phyloP scores from a whole-genome alignment of 495 filamentous ascomycete species.

The Neurospora sp. region DNA sequence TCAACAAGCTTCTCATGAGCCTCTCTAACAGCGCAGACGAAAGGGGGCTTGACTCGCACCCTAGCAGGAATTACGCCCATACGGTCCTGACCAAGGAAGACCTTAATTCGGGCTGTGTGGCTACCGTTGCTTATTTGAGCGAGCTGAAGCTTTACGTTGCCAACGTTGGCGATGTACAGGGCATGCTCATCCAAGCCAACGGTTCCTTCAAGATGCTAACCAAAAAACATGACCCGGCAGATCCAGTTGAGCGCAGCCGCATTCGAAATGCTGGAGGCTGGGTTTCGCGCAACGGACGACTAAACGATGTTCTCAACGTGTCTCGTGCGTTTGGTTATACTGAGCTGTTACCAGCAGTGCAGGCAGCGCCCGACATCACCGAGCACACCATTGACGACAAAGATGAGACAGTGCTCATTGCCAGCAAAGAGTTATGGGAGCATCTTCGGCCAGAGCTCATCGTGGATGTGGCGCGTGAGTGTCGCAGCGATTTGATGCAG shows the following conservation, averaged over 20 bases:
- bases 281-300: slow-evolving; percentile 84
- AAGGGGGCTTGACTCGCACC: slow-evolving; percentile 50
- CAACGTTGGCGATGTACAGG: slow-evolving; percentile 91
- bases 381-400: slow-evolving; percentile 74
- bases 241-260: slow-evolving; percentile 68
- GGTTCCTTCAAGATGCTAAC: slow-evolving; percentile 72
- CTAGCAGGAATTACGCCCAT: slow-evolving; percentile 12
- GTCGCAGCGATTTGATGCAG: slow-evolving; percentile 80
- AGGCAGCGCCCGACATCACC: slow-evolving; percentile 77
- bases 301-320: slow-evolving; percentile 85
- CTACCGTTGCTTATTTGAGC: slow-evolving; percentile 83
- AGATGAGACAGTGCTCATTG: slow-evolving; percentile 89
- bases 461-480: slow-evolving; percentile 81
- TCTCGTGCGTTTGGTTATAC: slow-evolving; percentile 93
- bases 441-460: slow-evolving; percentile 78
- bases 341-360: slow-evolving; percentile 83
- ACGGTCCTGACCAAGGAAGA: slow-evolving; percentile 75
- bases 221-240: slow-evolving; percentile 84
- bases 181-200: slow-evolving; percentile 83
- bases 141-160: slow-evolving; percentile 86
- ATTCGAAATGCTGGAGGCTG: slow-evolving; percentile 93
- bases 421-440: slow-evolving; percentile 90
- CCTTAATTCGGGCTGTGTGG: slow-evolving; percentile 78
- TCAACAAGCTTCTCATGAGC: slow-evolving; percentile 91
- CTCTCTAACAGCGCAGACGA: slow-evolving; percentile 75